Conservation (phyloP, 2,329 filamentous ascomycete genomes). For the Aspergillus felis region DNA sequence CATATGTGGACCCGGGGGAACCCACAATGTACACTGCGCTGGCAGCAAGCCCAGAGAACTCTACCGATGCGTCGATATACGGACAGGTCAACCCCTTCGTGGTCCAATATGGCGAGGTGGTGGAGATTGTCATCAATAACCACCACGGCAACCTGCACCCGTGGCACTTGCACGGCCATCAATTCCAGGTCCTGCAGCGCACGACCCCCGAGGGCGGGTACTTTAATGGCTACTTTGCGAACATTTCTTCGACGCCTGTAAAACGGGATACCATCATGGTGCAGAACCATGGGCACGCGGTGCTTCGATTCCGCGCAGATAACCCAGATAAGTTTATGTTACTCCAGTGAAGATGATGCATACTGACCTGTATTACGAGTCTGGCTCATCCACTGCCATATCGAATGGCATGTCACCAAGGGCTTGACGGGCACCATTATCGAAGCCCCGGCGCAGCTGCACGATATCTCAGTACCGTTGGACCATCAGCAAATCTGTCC, state of each 20-base stretch:
- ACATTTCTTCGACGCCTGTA: conserved; percentile 24
- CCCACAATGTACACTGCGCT: conserved; percentile 76
- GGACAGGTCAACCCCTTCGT: conserved; percentile 66
- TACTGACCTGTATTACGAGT: conserved; percentile 11
- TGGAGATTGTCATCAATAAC: conserved; percentile 38
- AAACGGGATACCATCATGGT: conserved; percentile 35
- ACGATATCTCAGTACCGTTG: conserved; percentile 1
- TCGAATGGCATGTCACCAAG: conserved; percentile 33
- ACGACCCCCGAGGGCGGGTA: conserved; percentile 20
- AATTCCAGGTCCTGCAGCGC: conserved; percentile 45
- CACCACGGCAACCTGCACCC: conserved; percentile 39
- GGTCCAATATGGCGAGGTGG: conserved; percentile 56
- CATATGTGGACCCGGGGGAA: conserved; percentile 70
- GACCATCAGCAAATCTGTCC: conserved; percentile 1
- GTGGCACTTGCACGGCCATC: conserved; percentile 52
- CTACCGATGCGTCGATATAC: conserved; percentile 59
- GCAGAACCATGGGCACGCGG: conserved; percentile 27
- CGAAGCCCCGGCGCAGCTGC: conserved; percentile 24
- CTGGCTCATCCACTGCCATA: conserved; percentile 37
- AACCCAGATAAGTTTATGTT: conserved; percentile 29
- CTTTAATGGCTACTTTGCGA: conserved; percentile 22
- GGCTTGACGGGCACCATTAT: conserved; percentile 32
- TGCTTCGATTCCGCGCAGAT: conserved; percentile 33
- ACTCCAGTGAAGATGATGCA: neutral
- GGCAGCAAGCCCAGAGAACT: conserved; percentile 49